Evolutionary conservation across 2,329 filamentous ascomycete genomes (phyloP).

Genomic region (Zarea fungicola): DNA sequence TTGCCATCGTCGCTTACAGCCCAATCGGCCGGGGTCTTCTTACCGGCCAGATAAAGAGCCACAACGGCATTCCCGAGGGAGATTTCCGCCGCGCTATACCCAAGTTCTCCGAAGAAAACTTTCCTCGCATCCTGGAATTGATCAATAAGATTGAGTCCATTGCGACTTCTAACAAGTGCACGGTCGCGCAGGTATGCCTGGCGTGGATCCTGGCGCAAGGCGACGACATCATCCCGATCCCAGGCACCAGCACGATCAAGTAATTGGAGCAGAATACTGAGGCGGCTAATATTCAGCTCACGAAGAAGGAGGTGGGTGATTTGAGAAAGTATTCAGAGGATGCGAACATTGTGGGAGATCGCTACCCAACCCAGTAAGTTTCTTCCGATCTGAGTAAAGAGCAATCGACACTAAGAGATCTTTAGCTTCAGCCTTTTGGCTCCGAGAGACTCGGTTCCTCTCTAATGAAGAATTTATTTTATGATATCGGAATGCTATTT

Average conservation of each 20-base stretch:
- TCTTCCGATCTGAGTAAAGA: too few relatives aligned
- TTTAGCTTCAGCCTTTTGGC: too few relatives aligned
- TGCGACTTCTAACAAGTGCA: constrained; percentile 48
- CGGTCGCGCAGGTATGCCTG: constrained; percentile 52
- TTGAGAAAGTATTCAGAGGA: constrained; percentile 26
- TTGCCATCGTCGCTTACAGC: constrained; percentile 52
- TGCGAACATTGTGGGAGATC: constrained; percentile 23
- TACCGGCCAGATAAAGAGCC: constrained; percentile 42
- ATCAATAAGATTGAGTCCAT: constrained; percentile 44
- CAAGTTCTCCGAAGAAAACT: constrained; percentile 19
- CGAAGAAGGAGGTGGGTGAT: constrained; percentile 28
- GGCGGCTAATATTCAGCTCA: constrained; percentile 28
- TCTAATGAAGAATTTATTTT: too few relatives aligned
- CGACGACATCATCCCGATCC: constrained; percentile 55
- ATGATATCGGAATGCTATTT: too few relatives aligned
- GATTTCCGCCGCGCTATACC: constrained; percentile 35
- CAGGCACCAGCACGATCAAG: constrained; percentile 42
- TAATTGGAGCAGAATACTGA: constrained; percentile 43
- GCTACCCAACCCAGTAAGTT: constrained; percentile 17
- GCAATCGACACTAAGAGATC: too few relatives aligned
- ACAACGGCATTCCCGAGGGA: constrained; percentile 35
- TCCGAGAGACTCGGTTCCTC: too few relatives aligned
- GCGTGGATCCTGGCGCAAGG: constrained; percentile 60
- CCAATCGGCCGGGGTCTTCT: constrained; percentile 57
- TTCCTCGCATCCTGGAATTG: constrained; percentile 45